Evolutionary conservation across 306 rosid genomes (phyloP), one percentile per base, ranked within the genome.

Genomic region (Psophocarpus tetragonolobus): DNA sequence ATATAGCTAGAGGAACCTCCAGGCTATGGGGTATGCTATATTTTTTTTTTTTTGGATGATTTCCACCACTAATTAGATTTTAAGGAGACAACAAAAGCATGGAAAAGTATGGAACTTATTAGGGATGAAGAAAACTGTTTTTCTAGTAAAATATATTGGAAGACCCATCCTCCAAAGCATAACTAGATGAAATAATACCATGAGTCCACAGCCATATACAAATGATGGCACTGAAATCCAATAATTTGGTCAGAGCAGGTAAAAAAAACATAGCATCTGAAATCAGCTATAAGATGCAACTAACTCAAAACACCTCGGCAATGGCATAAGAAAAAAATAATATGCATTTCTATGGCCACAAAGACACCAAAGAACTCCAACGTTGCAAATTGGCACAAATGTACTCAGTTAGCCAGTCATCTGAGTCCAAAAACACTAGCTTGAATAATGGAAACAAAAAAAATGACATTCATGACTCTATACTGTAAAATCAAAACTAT

Each of bases 121-220:
- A 8, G 27, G 33, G 21, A 70, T 33, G 38, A 79, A 79, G 14
- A 38, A 35, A n/a, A 61, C 56, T n/a, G 39, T 15, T 58, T 33
- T 42, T 9, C 17, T n/a, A 41, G 35, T 51, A 12, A 57, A 58
- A 30, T 47, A 35, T 54, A 57, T 48, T 41, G 54, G 17, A 56
- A 68, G 15, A 38, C 51, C 21, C 32, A 45, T 51, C 57, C 9
- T 50, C 26, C 70, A 73, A 57, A 60, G 77, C 6, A 75, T 61
- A 62, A 70, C 78, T 8, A 71, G 17, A 63, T 30, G 38, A 76
- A 36, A 81, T 12, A 74, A 21, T 21, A 75, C 20, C 61, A 69
- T 6, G n/a, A 12, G 18, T 65, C 69, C 60, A 21, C 62, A 66
- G 33, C 58, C 38, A 30, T 63, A 39, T 39, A 14, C 53, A 41